Conservation (phyloP, 2,329 filamentous ascomycete species). For the Emmonsia crescens region DNA sequence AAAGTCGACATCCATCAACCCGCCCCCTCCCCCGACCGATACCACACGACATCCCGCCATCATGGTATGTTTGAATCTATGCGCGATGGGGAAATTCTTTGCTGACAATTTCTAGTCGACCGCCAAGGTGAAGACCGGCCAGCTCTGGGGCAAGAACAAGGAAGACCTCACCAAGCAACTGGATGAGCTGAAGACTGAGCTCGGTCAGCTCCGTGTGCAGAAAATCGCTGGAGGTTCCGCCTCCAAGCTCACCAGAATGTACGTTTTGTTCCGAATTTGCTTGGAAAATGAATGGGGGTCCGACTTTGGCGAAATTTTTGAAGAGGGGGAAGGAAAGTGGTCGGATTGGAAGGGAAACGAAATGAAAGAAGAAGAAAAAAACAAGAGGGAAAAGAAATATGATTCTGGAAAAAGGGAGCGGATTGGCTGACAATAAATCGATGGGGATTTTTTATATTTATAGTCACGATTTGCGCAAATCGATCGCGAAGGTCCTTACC, state of each 20-base stretch:
- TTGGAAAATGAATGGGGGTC: neutral
- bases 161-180: constrained; percentile 94
- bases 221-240: constrained; percentile 90
- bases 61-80: constrained; percentile 30
- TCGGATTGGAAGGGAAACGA: constrained; percentile 10
- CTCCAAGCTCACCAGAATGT: constrained; percentile 97
- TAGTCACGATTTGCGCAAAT: constrained; percentile 98
- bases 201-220: constrained; percentile 92
- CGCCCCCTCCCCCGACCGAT: constrained; percentile 44
- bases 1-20: constrained; percentile 37
- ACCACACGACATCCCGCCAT: constrained; percentile 30
- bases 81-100: neutral
- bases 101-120: constrained; percentile 40
- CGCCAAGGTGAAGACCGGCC: constrained; percentile 80
- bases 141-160: constrained; percentile 99
- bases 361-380: constrained; percentile 2
- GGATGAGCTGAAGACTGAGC: constrained; percentile 88
- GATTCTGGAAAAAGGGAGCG: neutral
- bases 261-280: constrained; percentile 34
- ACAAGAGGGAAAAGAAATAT: neutral
- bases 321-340: constrained; percentile 4
- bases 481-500: constrained; percentile 95
- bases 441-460: constrained; percentile 17
- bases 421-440: constrained; percentile 1
- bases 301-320: constrained; percentile 4